Percentiles rank a stretch among this genome's conserved stretches.
Evolutionary conservation across 257 asterid species (phyloP).

Genomic region (Ballota nigra): DNA sequence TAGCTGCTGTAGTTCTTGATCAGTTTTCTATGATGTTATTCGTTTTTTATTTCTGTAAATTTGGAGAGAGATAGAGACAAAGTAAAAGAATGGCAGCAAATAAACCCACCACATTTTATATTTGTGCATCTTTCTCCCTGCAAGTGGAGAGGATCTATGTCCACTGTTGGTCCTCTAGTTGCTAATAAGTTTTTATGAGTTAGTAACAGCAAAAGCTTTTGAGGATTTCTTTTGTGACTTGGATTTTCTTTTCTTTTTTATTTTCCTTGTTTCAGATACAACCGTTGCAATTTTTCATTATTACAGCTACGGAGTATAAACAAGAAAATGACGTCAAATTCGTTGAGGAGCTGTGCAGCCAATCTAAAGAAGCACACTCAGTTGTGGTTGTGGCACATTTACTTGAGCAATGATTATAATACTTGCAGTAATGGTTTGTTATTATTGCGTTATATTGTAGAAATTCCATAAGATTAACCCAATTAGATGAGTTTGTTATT

Average conservation of each 20-base stretch:
- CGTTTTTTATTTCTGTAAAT: background rate
- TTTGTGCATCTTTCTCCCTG: background rate
- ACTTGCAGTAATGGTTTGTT: background rate
- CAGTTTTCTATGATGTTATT: background rate
- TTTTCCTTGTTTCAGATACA: slow-evolving; percentile 27
- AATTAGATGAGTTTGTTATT: no score
- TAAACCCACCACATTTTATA: background rate
- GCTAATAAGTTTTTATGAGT: background rate
- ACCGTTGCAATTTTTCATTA: background rate
- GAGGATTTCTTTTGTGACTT: background rate
- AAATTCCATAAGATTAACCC: background rate
- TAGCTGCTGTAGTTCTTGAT: background rate
- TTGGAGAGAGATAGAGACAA: background rate
- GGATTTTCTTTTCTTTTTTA: background rate
- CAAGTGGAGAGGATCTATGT: background rate
- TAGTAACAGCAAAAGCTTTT: background rate
- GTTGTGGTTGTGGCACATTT: slow-evolving; percentile 2
- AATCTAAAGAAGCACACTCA: background rate
- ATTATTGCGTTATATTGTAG: background rate
- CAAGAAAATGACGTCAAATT: background rate
- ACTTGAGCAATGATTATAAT: background rate
- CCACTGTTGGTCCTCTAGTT: background rate
- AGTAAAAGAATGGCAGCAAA: no score
- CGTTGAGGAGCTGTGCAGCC: slow-evolving; percentile 7
- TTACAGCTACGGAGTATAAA: background rate